Percentiles rank a stretch among this genome's conserved stretches.
Evolutionary conservation across 2,329 filamentous ascomycete genomes (phyloP).

Genomic region (Cladosporium sp.): DNA sequence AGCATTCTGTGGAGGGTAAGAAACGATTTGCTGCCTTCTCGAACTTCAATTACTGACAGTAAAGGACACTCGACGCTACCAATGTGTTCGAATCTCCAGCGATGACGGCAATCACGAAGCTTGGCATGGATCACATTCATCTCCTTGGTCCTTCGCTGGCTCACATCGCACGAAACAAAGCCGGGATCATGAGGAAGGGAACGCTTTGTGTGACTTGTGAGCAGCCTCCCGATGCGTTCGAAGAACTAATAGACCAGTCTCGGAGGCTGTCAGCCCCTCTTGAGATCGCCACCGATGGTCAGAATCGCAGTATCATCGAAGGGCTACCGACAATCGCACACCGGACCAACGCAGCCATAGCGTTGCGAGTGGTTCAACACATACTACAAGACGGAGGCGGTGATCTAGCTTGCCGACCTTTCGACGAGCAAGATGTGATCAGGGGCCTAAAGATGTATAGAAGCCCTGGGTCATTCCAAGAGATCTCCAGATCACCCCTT

Average conservation of each 20-base stretch:
- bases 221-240: background rate
- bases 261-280: too few species aligned
- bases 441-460: too few species aligned
- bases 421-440: too few species aligned
- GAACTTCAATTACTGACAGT: background rate
- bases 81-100: constrained; percentile 74
- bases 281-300: too few species aligned
- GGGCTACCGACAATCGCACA: too few species aligned
- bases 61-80: constrained; percentile 63
- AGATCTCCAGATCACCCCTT: too few species aligned
- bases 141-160: constrained; percentile 76
- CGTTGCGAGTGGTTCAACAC: too few species aligned
- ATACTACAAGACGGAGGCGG: too few species aligned
- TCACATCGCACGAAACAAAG: constrained; percentile 88
- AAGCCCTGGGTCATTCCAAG: too few species aligned
- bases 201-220: background rate
- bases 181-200: constrained; percentile 71
- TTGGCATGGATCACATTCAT: constrained; percentile 80
- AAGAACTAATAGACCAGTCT: background rate
- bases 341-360: too few species aligned
- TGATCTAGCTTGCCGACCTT: too few species aligned
- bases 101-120: constrained; percentile 71
- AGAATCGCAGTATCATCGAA: too few species aligned
- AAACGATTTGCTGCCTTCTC: background rate
- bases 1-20: constrained; percentile 51